Conservation (phyloP, 2,329 filamentous ascomycete species). For the Pyrenochaeta sp. region DNA sequence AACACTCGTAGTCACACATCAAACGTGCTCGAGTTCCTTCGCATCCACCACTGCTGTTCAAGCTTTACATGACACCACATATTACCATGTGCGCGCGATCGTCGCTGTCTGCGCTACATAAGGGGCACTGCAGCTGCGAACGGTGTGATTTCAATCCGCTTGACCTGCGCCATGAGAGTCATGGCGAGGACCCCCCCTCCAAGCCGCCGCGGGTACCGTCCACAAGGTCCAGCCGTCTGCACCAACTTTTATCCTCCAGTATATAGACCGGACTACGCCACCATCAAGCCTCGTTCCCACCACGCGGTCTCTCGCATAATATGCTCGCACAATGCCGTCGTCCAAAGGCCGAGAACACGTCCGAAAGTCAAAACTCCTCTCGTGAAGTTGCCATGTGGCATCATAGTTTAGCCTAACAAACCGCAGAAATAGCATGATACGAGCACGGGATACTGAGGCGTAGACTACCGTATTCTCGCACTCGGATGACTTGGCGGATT, state of each 20-base stretch:
- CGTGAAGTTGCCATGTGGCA: background rate
- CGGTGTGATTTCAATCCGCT: background rate
- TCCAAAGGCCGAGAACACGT: conserved; percentile 5
- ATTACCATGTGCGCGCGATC: background rate
- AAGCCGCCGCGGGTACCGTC: conserved; percentile 8
- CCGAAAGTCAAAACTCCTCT: background rate
- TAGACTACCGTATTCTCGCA: background rate
- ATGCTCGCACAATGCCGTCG: conserved; percentile 4
- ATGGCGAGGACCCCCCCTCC: background rate
- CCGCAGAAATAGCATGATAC: background rate
- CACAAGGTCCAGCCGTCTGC: conserved; percentile 19
- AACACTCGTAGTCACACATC: background rate
- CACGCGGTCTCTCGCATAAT: conserved; percentile 14
- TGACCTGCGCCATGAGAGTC: background rate
- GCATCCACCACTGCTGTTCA: background rate
- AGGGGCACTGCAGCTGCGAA: background rate
- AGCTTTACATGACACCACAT: background rate
- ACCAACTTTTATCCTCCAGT: conserved; percentile 2
- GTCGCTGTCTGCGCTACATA: background rate
- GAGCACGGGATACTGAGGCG: background rate
- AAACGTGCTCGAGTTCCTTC: background rate
- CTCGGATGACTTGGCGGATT: background rate
- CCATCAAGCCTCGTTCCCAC: conserved; percentile 15
- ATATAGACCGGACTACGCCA: conserved; percentile 13
- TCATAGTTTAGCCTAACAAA: background rate